Evolutionary conservation across 106 monocot genomes (phyloP), one percentile per base, ranked within the genome.

Genomic region (Dioscorea alata): DNA sequence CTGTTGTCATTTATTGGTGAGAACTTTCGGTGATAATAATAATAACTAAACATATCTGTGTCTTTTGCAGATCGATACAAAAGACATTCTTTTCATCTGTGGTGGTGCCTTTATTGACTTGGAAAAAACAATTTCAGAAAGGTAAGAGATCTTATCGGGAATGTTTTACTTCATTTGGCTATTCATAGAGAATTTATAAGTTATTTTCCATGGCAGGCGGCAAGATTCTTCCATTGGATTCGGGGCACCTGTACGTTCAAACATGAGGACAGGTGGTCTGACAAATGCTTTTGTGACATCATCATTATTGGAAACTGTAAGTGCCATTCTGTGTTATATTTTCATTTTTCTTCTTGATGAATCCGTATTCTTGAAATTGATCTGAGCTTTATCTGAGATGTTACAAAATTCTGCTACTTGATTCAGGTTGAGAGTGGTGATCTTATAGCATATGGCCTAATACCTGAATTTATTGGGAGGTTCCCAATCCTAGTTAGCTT

Each of bases 391-490:
- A 13, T 13, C 24, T 22, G 60, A 60, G n/a, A 13, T 60, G 24
- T 13, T 54, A 54, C 19, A 15, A 62, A 1, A 16, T 14, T 4
- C 32, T 32, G 1, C 32, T 13, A 62, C 18, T 70, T 64, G 66
- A 2, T 61, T 17, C 61, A 92, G 91, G 84, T 80, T 70, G 91
- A 92, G 78, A 92, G 85, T 73, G 78, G 82, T 65, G 91, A 92
- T 61, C 85, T 92, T 23, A 72, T 92, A 66, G 77, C 91, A 57
- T 92, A 92, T 83, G 91, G 91, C 67, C 75, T 92, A 18, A 88
- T 92, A 73, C 91, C 91, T 71, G 91, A 92, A 78, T 92, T 92
- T 78, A 71, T 92, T 75, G 91, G 91, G 73, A 82, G 91, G 49
- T 85, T 92, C 23, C 87, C 91, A 2, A 70, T 92, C 57, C 75